These are phyloP conservation scores for Isoetes engelmannii DNA, from an alignment of 83 land plant genomes.

Conservation along the genomic window DNA sequence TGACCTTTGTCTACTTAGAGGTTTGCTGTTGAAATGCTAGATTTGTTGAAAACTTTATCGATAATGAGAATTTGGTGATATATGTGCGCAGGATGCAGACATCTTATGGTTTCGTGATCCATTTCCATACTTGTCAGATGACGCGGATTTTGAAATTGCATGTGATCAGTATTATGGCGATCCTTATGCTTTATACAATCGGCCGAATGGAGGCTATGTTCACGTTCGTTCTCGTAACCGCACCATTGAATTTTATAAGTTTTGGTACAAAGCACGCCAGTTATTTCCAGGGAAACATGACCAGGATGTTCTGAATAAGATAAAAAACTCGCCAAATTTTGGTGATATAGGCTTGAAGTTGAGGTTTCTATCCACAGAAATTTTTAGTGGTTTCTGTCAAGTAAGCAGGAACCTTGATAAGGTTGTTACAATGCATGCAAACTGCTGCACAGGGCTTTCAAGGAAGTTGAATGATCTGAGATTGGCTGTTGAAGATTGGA, in stretches of 20 bases:
- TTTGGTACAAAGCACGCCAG: slow-evolving; percentile 1
- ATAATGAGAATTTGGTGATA: neutral
- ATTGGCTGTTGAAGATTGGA: slow-evolving; percentile 6
- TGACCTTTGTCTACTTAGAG: too few species aligned
- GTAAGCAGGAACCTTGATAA: neutral
- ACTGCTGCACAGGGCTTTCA: slow-evolving; percentile 2
- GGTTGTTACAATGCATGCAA: slow-evolving; percentile 3
- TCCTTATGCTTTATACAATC: neutral
- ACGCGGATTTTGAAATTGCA: slow-evolving; percentile 6
- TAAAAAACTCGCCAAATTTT: neutral
- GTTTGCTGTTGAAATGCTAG: too few species aligned
- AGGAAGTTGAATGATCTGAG: neutral
- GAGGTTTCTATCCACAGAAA: neutral
- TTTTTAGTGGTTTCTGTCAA: slow-evolving; percentile 1
- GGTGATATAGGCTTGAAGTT: slow-evolving; percentile 1
- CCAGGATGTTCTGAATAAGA: slow-evolving; percentile 1
- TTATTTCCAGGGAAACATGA: neutral
- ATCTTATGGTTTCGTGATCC: slow-evolving; percentile 9
- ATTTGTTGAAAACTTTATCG: too few species aligned
- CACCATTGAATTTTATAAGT: slow-evolving; percentile 4
- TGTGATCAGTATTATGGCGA: slow-evolving; percentile 6
- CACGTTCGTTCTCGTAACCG: neutral
- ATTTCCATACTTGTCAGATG: neutral
- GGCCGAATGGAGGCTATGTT: neutral
- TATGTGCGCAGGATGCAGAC: slow-evolving; percentile 12